phyloP scores from a whole-genome alignment of 2,329 filamentous ascomycete genomes.

The Cladosporium austrohemisphaericum region DNA sequence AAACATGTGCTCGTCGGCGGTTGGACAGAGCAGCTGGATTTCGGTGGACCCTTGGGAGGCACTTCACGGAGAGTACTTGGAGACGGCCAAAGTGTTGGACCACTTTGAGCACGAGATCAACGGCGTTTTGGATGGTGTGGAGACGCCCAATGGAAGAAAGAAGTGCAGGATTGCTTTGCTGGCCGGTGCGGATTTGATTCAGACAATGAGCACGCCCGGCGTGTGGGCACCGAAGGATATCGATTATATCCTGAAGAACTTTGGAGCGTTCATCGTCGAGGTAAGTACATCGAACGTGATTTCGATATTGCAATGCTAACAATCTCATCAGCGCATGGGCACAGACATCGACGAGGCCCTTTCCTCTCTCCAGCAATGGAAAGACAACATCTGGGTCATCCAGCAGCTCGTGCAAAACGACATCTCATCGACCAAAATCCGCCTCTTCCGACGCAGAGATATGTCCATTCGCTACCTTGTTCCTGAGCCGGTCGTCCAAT shows the following conservation, averaged over 20 bases:
- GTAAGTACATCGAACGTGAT: slow-evolving; percentile 27
- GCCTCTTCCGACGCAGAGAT: slow-evolving; percentile 71
- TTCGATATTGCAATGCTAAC: slow-evolving; percentile 40
- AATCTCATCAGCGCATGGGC: slow-evolving; percentile 76
- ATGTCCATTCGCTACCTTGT: slow-evolving; percentile 78
- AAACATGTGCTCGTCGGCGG: slow-evolving; percentile 82
- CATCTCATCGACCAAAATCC: slow-evolving; percentile 77
- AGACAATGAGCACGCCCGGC: slow-evolving; percentile 50
- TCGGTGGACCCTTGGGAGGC: slow-evolving; percentile 88
- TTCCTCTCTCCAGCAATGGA: slow-evolving; percentile 74
- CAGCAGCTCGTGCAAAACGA: slow-evolving; percentile 85
- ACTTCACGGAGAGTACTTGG: slow-evolving; percentile 77
- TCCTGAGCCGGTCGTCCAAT: slow-evolving; percentile 67
- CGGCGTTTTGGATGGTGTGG: slow-evolving; percentile 67
- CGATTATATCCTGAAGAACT: slow-evolving; percentile 80
- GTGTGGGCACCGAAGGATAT: slow-evolving; percentile 84
- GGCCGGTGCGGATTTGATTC: slow-evolving; percentile 60
- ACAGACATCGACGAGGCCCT: slow-evolving; percentile 87
- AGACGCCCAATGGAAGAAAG: slow-evolving; percentile 64
- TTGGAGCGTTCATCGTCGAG: slow-evolving; percentile 73
- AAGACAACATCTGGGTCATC: slow-evolving; percentile 83
- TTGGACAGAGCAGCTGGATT: slow-evolving; percentile 72
- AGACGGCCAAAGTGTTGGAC: slow-evolving; percentile 83
- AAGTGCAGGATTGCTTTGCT: slow-evolving; percentile 73
- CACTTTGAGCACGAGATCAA: slow-evolving; percentile 93